phyloP scores from a whole-genome alignment of 2,329 filamentous ascomycete genomes.

The Aspergillus chevalieri region DNA sequence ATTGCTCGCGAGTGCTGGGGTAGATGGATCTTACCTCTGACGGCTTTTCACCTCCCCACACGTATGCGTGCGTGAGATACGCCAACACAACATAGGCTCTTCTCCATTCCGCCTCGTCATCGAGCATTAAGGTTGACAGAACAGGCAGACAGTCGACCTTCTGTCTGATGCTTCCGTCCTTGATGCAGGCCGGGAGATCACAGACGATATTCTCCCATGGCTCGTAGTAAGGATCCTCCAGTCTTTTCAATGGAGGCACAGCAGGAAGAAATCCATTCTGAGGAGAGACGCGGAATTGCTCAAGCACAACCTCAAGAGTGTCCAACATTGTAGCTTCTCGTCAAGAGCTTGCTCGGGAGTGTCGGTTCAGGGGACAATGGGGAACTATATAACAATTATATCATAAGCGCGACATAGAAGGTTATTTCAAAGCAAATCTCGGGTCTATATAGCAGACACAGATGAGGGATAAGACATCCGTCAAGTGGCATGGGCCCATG shows the following conservation, averaged over 20 bases:
- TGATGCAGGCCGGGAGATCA: slow-evolving; percentile 72
- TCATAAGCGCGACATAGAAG: no score
- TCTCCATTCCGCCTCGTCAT: slow-evolving; percentile 79
- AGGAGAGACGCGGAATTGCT: slow-evolving; percentile 58
- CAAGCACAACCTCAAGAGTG: slow-evolving; percentile 39
- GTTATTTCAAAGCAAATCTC: no score
- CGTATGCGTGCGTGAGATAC: slow-evolving; percentile 72
- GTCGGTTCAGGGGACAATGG: no score
- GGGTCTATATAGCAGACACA: no score
- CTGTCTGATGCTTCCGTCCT: slow-evolving; percentile 66
- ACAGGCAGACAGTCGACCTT: slow-evolving; percentile 72
- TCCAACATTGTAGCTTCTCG: slow-evolving; percentile 16
- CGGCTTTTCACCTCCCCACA: slow-evolving; percentile 73
- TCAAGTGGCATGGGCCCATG: background rate
- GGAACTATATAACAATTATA: background rate
- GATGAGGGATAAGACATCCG: no score
- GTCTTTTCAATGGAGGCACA: slow-evolving; percentile 63
- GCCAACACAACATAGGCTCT: slow-evolving; percentile 70
- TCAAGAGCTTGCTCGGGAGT: background rate
- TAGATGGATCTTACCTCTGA: slow-evolving; percentile 49
- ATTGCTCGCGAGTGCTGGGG: background rate
- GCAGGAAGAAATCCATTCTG: slow-evolving; percentile 76
- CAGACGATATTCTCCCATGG: slow-evolving; percentile 78
- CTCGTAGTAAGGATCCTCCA: slow-evolving; percentile 79
- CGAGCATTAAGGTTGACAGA: slow-evolving; percentile 68